Evolutionary conservation across 352 stramenopile genomes (phyloP), one percentile per base, ranked within the genome.

Genomic region (Pythium coloratum): DNA sequence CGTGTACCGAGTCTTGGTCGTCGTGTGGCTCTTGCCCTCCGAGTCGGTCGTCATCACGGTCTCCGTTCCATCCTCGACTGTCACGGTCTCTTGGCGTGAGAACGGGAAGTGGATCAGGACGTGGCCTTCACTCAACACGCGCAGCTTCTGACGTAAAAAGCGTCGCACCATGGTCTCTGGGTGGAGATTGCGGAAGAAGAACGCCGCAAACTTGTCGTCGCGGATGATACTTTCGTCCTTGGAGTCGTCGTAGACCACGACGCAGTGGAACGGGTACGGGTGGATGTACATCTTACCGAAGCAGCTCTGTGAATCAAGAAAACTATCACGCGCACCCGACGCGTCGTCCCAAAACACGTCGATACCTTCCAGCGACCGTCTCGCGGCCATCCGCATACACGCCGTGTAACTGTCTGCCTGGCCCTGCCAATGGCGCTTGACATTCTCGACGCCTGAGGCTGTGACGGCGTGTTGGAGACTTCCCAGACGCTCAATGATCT

Each of bases 271-370:
- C n/a, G 79, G 79, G 59, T 85, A 85, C 14, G 76, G 68, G 0
- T 62, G 26, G 32, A 85, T 66, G 55, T 79, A 82, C 76, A 84
- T 78, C 63, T 84, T 84, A 0, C 73, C 77, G 66, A 86, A 86
- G 66, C 57, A 75, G 1, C 70, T 78, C 33, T 74, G 55, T 0
- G 76, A 82, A 54, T 83, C 75, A 0, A 80, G 59, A 28, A 69
- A 59, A 14, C 79, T 73, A 47, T 88, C 73, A 2, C 68, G 63
- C 51, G 70, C 61, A 28, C 75, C 75, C 16, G 36, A 66, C 2
- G 67, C 44, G 36, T 82, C 69, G 20, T 75, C 56, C 72, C 70
- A 86, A 49, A 66, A 86, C 18, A 83, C 77, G 55, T 86, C 80
- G 2, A 84, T 64, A 0, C 80, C 80, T 67, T 88, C 80, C 1